These are phyloP conservation scores for Colletotrichum tabaci DNA, from an alignment of 2,329 filamentous ascomycete genomes.

Conservation along the genomic window DNA sequence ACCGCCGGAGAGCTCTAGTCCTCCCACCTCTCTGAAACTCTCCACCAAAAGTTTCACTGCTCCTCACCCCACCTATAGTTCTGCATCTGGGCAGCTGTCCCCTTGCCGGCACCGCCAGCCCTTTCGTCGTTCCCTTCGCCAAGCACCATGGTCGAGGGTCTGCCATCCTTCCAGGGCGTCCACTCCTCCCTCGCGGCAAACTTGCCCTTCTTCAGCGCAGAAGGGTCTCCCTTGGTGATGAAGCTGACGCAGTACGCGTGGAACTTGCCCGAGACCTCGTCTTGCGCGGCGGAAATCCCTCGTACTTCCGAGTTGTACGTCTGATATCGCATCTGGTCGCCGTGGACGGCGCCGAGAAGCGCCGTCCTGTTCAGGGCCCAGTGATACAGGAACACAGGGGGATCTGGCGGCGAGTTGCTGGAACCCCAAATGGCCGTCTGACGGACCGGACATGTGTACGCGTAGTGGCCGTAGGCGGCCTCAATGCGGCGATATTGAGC, in stretches of 20 bases:
- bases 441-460: slow-evolving; percentile 66
- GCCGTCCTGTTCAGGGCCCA: slow-evolving; percentile 49
- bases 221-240: slow-evolving; percentile 38
- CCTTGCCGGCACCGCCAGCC: slow-evolving; percentile 56
- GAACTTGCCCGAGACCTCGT: slow-evolving; percentile 5
- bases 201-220: slow-evolving; percentile 39
- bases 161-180: slow-evolving; percentile 32
- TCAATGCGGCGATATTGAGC: slow-evolving; percentile 69
- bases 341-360: slow-evolving; percentile 57
- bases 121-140: slow-evolving; percentile 65
- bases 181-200: slow-evolving; percentile 45
- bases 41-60: too few relatives aligned
- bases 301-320: slow-evolving; percentile 43
- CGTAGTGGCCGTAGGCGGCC: slow-evolving; percentile 68
- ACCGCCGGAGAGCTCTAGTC: not conserved
- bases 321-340: slow-evolving; percentile 60
- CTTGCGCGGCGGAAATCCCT: not conserved
- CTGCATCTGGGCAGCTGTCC: slow-evolving; percentile 53
- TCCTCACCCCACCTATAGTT: too few relatives aligned
- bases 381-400: slow-evolving; percentile 49
- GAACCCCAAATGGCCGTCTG: slow-evolving; percentile 59
- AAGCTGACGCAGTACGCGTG: slow-evolving; percentile 29
- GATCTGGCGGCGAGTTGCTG: slow-evolving; percentile 12
- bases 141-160: slow-evolving; percentile 56
- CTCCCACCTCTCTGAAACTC: too few relatives aligned